A percentile compares a stretch with the other conserved stretches of the same genome.
phyloP scores from a whole-genome alignment of 2,329 filamentous ascomycete genomes.

The Botrytis paeoniae region DNA sequence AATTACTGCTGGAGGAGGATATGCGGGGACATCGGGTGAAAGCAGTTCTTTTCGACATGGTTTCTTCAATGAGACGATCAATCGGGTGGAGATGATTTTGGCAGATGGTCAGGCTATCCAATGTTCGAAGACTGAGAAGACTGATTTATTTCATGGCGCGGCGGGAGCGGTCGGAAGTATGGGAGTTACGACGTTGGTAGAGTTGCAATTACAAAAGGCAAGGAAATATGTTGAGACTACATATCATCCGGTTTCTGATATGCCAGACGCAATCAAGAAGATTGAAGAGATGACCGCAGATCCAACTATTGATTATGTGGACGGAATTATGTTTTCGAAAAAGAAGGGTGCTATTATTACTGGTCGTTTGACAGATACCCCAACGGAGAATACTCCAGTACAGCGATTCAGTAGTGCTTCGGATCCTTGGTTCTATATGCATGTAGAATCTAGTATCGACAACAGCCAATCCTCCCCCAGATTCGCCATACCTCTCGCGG shows the following conservation, averaged over 20 bases:
- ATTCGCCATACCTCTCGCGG: constrained; percentile 46
- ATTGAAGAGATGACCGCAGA: constrained; percentile 40
- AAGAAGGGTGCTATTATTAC: constrained; percentile 52
- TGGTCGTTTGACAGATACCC: constrained; percentile 47
- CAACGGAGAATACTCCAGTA: constrained; percentile 29
- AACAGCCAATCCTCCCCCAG: constrained; percentile 16
- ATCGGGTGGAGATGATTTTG: constrained; percentile 61
- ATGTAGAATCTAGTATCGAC: constrained; percentile 46
- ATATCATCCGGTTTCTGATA: constrained; percentile 47
- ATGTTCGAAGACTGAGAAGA: constrained; percentile 46
- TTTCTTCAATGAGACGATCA: constrained; percentile 62
- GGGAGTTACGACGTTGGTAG: constrained; percentile 58
- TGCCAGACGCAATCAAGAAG: constrained; percentile 44
- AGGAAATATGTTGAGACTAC: constrained; percentile 54
- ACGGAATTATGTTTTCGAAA: constrained; percentile 53
- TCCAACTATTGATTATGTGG: constrained; percentile 54
- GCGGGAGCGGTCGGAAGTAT: constrained; percentile 59
- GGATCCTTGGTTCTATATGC: constrained; percentile 66
- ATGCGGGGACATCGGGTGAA: constrained; percentile 64
- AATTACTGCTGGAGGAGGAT: constrained; percentile 66
- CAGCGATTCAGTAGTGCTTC: constrained; percentile 49
- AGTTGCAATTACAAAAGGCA: constrained; percentile 54
- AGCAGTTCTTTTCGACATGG: constrained; percentile 65
- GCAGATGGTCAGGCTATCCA: constrained; percentile 53
- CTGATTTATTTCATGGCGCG: constrained; percentile 57